Evolutionary conservation across 2,329 filamentous ascomycete species (phyloP), one percentile per base, ranked within the genome.

Genomic region (Juglanconis oblonga): DNA sequence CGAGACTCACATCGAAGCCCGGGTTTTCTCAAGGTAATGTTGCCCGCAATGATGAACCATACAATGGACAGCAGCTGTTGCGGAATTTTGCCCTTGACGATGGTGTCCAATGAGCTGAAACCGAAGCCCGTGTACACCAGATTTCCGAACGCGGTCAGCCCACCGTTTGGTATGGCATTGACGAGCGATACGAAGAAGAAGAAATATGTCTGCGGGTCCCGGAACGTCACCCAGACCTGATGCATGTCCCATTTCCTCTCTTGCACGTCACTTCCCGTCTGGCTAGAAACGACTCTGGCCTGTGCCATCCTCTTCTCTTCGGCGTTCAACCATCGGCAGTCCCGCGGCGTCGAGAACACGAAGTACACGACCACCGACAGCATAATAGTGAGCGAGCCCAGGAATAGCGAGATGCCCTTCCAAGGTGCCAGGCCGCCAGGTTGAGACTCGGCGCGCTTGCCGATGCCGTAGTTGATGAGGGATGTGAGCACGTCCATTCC

Each of bases 151-250:
- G 69, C 68, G 5, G 71, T 71, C 49, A 66, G 71, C n/a, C 67
- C 72, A 13, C 72, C 70, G 40, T 73, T 71, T 2, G 72, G 72
- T 3, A 73, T 56, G 0, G 69, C 65, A 57, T 72, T 73, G 31
- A 73, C 62, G 50, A 73, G 70, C 5, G 69, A 70, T 5, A 71
- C 66, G 58, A 73, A 70, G 63, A 74, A 73, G 62, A 73, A 71
- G 62, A 74, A 73, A 51, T 73, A 71, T 0, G 67, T 71, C 54
- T 72, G 71, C 2, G 70, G 69, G 36, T 72, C 68, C 63, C 35
- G 35, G 35, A 38, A 11, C 35, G 35, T 38, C 35, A 38, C 35
- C 35, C 35, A 38, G 35, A 38, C 35, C 35, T 38, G 35, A 38
- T 38, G 35, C 35, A 67, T 68, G 48, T 68, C 70, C 58, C 68